Conservation (phyloP, 495 filamentous ascomycete genomes). For the Aspergillus heteromorphus region DNA sequence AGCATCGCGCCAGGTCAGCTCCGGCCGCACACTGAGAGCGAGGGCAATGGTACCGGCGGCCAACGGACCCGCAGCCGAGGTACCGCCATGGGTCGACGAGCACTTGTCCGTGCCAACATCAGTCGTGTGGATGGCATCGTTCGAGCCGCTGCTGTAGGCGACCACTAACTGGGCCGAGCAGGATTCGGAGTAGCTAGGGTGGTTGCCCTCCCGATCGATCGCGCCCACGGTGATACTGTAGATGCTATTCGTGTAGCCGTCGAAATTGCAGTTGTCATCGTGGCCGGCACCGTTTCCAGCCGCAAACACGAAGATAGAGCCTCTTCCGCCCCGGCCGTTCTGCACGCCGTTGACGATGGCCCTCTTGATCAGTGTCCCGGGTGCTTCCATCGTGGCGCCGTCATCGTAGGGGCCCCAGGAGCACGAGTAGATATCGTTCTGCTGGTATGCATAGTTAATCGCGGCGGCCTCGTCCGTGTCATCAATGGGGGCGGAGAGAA, state of each 20-base stretch:
- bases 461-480: conserved; percentile 89
- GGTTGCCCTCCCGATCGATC: conserved; percentile 75
- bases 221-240: conserved; percentile 97
- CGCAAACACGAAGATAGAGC: conserved; percentile 96
- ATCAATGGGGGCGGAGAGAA: conserved; percentile 81
- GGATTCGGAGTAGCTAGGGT: conserved; percentile 91
- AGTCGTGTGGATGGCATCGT: conserved; percentile 89
- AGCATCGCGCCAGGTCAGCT: conserved; percentile 89
- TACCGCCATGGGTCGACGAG: conserved; percentile 76
- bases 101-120: conserved; percentile 84
- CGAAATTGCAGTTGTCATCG: conserved; percentile 98
- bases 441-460: conserved; percentile 84
- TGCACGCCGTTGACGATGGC: conserved; percentile 92
- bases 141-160: conserved; percentile 88
- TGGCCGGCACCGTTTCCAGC: conserved; percentile 86
- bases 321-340: conserved; percentile 72
- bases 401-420: conserved; percentile 97
- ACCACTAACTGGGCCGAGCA: conserved; percentile 95
- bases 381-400: conserved; percentile 87
- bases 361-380: conserved; percentile 77
- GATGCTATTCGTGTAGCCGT: conserved; percentile 98
- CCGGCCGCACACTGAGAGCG: conserved; percentile 78
- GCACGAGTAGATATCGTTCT: conserved; percentile 97
- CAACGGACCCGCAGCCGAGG: conserved; percentile 92
- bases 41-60: conserved; percentile 90